A percentile compares a stretch with the other conserved stretches of the same genome.
These are phyloP conservation scores for Sesbania bispinosa DNA, from an alignment of 306 rosid species.

Conservation along the genomic window DNA sequence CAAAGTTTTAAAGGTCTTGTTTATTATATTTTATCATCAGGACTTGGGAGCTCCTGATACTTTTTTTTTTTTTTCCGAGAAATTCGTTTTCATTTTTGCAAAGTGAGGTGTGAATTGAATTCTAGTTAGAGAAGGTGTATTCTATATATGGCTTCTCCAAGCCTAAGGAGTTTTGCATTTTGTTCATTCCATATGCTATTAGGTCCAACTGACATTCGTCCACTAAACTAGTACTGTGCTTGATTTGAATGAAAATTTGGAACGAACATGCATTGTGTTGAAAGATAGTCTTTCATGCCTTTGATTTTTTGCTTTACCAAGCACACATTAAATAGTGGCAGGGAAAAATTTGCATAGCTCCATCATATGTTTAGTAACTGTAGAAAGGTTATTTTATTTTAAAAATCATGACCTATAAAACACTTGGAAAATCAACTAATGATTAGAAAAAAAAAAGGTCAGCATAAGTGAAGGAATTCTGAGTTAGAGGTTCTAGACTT, in stretches of 20 bases:
- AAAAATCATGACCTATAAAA: not conserved
- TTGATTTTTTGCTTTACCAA: not conserved
- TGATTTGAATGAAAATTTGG: no score
- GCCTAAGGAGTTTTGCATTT: not conserved
- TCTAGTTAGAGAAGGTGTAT: not conserved
- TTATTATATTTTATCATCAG: not conserved
- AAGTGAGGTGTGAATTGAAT: constrained; percentile 6
- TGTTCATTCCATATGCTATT: not conserved
- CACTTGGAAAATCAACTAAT: not conserved
- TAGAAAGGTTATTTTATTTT: not conserved
- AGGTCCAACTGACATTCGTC: not conserved
- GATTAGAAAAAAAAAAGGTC: not conserved
- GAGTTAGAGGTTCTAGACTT: not conserved
- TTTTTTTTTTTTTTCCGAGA: not conserved
- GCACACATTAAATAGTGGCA: not conserved
- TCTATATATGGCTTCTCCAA: not conserved
- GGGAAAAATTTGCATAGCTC: not conserved
- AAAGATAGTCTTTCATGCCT: no score
- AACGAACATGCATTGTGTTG: no score
- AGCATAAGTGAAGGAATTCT: not conserved
- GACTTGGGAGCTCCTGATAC: not conserved
- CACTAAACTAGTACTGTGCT: not conserved
- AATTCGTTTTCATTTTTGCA: constrained; percentile 10
- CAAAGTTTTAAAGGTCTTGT: not conserved
- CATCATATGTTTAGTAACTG: not conserved